Base-by-base conservation (phyloP, 2,329 filamentous ascomycete species). In the Nemania bipapillata region DNA sequence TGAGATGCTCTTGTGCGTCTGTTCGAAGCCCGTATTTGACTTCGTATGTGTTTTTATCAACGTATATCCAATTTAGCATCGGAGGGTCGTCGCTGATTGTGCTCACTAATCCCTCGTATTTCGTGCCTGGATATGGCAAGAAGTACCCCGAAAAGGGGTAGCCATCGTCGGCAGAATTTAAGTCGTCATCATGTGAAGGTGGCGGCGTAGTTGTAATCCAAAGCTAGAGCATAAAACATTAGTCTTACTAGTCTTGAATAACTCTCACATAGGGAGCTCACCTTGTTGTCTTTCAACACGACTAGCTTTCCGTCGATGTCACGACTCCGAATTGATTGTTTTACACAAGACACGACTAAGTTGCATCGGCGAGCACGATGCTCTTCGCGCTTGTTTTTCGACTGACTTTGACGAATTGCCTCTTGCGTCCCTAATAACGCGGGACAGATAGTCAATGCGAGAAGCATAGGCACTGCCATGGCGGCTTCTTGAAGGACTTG, bases 71-170 rank as follows among this genome's bases (percentile, higher is more conserved):
- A 74, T 86, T 85, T 72, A 85, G 77, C 69, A 84, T 81, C 0
- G 83, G 83, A n/a, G 83, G 82, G 15, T 82, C 82, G 58, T 84
- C 81, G 37, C 80, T 83, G 45, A 85, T 85, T 9, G 82, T 85
- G 55, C 81, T 84, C 30, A 85, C 83, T 1, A 85, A 76, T 3
- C 84, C 84, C 42, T 83, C 80, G 50, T 82, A 80, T 28, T 77
- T 66, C n/a, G 80, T 70, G n/a, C 86, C 86, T 2, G 86, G 86
- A 70, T 88, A 88, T 1, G 86, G 86, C 24, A 88, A 78, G 70
- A 83, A 88, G 73, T 89, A 88, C 28, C 86, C 86, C 3, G 85
- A 81, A 72, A 87, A 88, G 0, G 83, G 82, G 73, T 88, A 85
- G 2, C 85, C 83, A 58, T 79, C 77, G 1, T 54, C 65, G 70